Evolutionary conservation across 805 yeast genomes (phyloP).

Genomic region (Monosporozyma solicola): DNA sequence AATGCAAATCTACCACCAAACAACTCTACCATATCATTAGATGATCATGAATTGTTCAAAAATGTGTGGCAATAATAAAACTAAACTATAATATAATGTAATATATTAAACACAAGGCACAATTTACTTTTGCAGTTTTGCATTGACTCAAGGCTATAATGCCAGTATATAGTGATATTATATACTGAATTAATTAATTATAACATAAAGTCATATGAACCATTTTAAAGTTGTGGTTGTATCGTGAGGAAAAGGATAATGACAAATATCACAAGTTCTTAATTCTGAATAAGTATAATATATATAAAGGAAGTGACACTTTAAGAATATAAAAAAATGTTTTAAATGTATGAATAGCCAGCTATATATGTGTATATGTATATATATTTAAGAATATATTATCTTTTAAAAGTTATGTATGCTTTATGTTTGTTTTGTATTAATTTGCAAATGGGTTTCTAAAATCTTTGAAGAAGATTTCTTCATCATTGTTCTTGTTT

Average conservation of each 20-base stretch:
- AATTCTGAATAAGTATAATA: too few relatives aligned
- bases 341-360: too few relatives aligned
- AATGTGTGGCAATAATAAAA: slow-evolving; percentile 50
- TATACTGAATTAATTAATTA: too few relatives aligned
- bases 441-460: slow-evolving; percentile 5
- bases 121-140: too few relatives aligned
- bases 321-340: neutral
- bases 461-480: slow-evolving; percentile 1
- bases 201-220: too few relatives aligned
- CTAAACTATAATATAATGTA: neutral
- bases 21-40: slow-evolving; percentile 30
- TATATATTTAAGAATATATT: neutral
- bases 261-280: too few relatives aligned
- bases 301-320: too few relatives aligned
- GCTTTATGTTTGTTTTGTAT: too few relatives aligned
- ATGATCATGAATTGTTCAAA: slow-evolving; percentile 55
- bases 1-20: slow-evolving; percentile 7
- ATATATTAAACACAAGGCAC: neutral
- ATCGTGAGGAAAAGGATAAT: too few relatives aligned
- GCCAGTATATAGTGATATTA: too few relatives aligned
- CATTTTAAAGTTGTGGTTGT: too few relatives aligned
- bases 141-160: too few relatives aligned
- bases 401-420: neutral
- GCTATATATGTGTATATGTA: neutral
- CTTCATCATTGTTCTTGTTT: neutral